Percentiles rank a stretch among this genome's conserved stretches.
These are phyloP conservation scores for Pleomassaria siparia DNA, from an alignment of 2,329 filamentous ascomycete genomes.

Conservation along the genomic window DNA sequence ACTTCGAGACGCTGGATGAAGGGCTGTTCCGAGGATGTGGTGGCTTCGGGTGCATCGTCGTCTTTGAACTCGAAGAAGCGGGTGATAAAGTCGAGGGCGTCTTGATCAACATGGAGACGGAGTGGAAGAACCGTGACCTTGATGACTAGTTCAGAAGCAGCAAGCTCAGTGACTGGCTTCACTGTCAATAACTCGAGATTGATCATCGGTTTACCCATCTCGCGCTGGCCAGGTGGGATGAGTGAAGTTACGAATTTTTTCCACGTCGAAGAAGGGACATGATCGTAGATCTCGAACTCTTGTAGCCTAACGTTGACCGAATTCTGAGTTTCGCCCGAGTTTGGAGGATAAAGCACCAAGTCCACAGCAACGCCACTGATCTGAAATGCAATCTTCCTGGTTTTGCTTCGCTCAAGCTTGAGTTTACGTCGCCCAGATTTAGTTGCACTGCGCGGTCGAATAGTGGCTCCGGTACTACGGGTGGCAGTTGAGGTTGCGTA, in stretches of 20 bases:
- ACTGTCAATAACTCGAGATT: constrained; percentile 88
- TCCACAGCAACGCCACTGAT: constrained; percentile 82
- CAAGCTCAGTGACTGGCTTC: constrained; percentile 78
- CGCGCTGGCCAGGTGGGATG: constrained; percentile 80
- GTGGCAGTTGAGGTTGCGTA: constrained; percentile 66
- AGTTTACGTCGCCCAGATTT: constrained; percentile 56
- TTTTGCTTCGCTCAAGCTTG: constrained; percentile 78
- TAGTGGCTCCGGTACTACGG: constrained; percentile 35
- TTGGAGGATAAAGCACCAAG: constrained; percentile 75
- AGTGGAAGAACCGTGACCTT: constrained; percentile 79
- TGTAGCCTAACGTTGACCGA: constrained; percentile 81
- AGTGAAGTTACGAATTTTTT: constrained; percentile 97
- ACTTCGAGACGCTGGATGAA: constrained; percentile 92
- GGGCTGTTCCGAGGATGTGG: constrained; percentile 68
- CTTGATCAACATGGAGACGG: constrained; percentile 92
- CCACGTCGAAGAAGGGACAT: constrained; percentile 94
- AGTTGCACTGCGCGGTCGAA: constrained; percentile 46
- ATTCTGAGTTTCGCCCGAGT: constrained; percentile 78
- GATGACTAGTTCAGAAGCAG: constrained; percentile 86
- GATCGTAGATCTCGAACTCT: constrained; percentile 89
- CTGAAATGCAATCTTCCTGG: constrained; percentile 95
- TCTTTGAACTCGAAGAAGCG: constrained; percentile 99
- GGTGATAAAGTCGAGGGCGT: constrained; percentile 94
- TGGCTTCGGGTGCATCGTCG: constrained; percentile 57
- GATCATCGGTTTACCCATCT: constrained; percentile 85